Evolutionary conservation across 352 stramenopile genomes (phyloP).

Genomic region (Phytopythium mirpurense): DNA sequence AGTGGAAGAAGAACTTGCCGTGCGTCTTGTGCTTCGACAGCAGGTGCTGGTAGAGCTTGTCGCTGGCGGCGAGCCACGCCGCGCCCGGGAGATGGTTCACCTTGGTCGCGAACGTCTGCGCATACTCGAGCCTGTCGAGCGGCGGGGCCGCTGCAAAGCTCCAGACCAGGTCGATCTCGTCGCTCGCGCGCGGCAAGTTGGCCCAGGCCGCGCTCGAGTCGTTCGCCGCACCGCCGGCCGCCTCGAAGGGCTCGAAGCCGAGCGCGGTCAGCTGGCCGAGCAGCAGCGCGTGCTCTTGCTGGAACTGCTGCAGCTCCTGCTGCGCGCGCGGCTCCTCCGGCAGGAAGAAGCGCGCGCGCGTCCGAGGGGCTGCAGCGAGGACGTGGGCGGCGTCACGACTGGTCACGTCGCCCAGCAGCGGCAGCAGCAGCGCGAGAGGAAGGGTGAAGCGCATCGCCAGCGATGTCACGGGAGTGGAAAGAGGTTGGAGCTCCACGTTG

Average conservation of each 20-base stretch:
- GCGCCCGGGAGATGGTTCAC: constrained; percentile 72
- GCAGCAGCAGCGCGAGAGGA: constrained; percentile 8
- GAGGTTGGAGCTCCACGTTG: neutral
- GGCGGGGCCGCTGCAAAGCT: constrained; percentile 23
- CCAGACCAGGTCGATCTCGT: constrained; percentile 71
- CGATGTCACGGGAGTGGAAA: too few species aligned
- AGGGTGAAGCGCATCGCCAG: constrained; percentile 1
- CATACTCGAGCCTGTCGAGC: constrained; percentile 34
- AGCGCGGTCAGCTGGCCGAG: constrained; percentile 43
- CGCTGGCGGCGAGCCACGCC: constrained; percentile 28
- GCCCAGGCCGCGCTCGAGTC: constrained; percentile 29
- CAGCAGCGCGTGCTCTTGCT: constrained; percentile 39
- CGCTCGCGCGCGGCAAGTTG: constrained; percentile 31
- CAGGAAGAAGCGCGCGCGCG: constrained; percentile 42
- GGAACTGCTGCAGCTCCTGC: constrained; percentile 36
- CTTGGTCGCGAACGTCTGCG: constrained; percentile 36
- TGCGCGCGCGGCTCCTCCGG: constrained; percentile 32
- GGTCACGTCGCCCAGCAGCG: constrained; percentile 8
- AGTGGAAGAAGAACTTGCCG: constrained; percentile 67
- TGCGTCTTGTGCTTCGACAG: constrained; percentile 35
- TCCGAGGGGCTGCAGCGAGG: constrained; percentile 5
- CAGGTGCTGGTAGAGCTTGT: constrained; percentile 46
- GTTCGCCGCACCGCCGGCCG: constrained; percentile 15
- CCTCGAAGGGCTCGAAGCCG: constrained; percentile 45
- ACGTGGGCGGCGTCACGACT: neutral